Conservation (phyloP, 306 rosid species). For the Biancaea sappan region DNA sequence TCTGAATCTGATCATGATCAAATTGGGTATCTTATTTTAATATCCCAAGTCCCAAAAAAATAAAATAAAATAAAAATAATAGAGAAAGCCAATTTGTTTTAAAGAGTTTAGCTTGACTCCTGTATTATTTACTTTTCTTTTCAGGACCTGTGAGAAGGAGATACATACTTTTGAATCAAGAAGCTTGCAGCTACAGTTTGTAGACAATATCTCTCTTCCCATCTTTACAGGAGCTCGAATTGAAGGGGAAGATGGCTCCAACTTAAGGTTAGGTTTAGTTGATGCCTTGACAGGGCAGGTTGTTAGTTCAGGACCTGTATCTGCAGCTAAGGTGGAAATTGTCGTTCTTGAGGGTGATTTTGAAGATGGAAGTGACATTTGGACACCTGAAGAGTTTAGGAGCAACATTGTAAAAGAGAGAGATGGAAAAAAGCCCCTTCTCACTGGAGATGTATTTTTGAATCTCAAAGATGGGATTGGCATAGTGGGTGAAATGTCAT, state of each 20-base stretch:
- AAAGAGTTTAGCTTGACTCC: conserved; percentile 22
- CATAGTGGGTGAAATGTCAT: conserved; percentile 75
- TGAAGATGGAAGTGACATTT: conserved; percentile 79
- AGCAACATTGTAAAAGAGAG: conserved; percentile 89
- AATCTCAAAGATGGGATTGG: conserved; percentile 84
- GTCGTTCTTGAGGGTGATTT: conserved; percentile 98
- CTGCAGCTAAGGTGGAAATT: conserved; percentile 86
- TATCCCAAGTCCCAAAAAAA: too few relatives aligned
- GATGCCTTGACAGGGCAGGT: conserved; percentile 59
- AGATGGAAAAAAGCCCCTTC: conserved; percentile 92
- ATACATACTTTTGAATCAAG: conserved; percentile 52
- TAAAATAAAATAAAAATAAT: too few relatives aligned
- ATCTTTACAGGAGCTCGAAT: conserved; percentile 97
- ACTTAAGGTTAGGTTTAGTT: conserved; percentile 66
- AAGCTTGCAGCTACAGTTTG: conserved; percentile 72
- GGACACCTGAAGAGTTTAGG: conserved; percentile 81
- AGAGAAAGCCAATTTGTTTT: conserved; percentile 8
- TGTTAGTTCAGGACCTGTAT: conserved; percentile 74
- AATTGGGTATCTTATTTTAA: too few relatives aligned
- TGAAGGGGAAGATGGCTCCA: conserved; percentile 78
- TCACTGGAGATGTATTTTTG: conserved; percentile 80
- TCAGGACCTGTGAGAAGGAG: conserved; percentile 73
- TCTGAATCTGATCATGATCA: too few relatives aligned
- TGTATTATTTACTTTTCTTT: conserved; percentile 38
- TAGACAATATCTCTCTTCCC: conserved; percentile 72